Conservation (phyloP, 768 basidiomycete species). For the Boletus coccyginus region DNA sequence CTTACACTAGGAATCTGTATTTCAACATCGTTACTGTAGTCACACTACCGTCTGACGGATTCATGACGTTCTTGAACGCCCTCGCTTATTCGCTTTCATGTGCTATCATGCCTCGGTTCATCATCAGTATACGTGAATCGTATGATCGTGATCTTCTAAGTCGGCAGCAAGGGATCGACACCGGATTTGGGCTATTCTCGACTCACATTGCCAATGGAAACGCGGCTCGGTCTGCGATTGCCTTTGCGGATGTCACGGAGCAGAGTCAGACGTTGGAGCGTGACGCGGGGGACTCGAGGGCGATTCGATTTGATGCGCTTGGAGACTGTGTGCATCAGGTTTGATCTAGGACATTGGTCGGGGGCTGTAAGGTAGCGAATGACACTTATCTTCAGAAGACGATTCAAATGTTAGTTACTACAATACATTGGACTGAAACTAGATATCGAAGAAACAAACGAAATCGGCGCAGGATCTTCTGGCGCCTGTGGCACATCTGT, state of each 20-base stretch:
- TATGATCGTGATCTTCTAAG: not conserved
- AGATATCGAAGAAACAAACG: too few relatives aligned
- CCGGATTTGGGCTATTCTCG: conserved; percentile 2
- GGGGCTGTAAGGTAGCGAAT: too few relatives aligned
- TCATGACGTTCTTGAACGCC: not conserved
- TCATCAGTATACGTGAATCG: conserved; percentile 8
- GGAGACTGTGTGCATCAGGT: too few relatives aligned
- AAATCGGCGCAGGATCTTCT: too few relatives aligned
- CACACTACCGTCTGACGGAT: not conserved
- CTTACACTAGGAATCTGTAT: not conserved
- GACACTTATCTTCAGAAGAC: too few relatives aligned
- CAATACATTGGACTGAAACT: too few relatives aligned
- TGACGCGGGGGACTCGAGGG: too few relatives aligned
- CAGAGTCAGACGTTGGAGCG: too few relatives aligned
- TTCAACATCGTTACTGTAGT: not conserved
- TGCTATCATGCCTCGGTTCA: conserved; percentile 9
- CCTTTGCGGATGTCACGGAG: not conserved
- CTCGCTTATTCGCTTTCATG: not conserved
- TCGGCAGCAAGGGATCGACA: conserved; percentile 1
- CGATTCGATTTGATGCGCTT: too few relatives aligned
- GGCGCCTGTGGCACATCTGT: too few relatives aligned
- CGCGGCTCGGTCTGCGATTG: not conserved
- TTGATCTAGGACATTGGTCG: too few relatives aligned
- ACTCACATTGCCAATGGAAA: not conserved
- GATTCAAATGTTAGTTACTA: too few relatives aligned